phyloP scores from a whole-genome alignment of 176 grass and related monocot genomes.

The Aegilops sharonensis region DNA sequence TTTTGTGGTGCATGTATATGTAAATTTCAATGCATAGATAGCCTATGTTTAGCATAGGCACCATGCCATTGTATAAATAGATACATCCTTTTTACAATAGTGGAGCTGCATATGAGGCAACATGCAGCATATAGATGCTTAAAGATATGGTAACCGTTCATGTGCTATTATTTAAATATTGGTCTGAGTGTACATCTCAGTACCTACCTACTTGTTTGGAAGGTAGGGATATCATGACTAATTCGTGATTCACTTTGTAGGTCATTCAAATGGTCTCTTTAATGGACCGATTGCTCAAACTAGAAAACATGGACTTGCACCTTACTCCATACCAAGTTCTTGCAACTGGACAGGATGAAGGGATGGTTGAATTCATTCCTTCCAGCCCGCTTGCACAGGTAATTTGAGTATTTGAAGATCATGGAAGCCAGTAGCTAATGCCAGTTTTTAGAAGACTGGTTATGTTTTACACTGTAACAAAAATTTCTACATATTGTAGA shows the following conservation, averaged over 20 bases:
- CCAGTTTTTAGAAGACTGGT: slow-evolving; percentile 5
- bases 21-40: background rate
- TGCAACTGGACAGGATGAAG: slow-evolving; percentile 99
- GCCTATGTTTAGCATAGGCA: background rate
- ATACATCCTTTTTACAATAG: slow-evolving; percentile 6
- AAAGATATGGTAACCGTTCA: background rate
- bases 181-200: background rate
- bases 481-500: slow-evolving; percentile 13
- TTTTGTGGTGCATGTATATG: background rate
- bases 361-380: slow-evolving; percentile 93
- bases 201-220: background rate
- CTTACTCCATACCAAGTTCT: slow-evolving; percentile 88
- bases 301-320: slow-evolving; percentile 98
- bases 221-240: slow-evolving; percentile 19
- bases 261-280: slow-evolving; percentile 97
- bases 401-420: slow-evolving; percentile 27
- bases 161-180: background rate
- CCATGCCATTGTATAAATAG: background rate
- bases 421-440: slow-evolving; percentile 11
- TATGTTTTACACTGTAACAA: slow-evolving; percentile 8
- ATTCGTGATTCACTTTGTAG: slow-evolving; percentile 30
- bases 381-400: slow-evolving; percentile 97
- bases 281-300: slow-evolving; percentile 97
- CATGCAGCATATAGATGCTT: background rate
- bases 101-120: background rate